These are phyloP conservation scores for Sanguinoderma infundibulare DNA, from an alignment of 1,284 basidiomycete genomes.

Conservation along the genomic window DNA sequence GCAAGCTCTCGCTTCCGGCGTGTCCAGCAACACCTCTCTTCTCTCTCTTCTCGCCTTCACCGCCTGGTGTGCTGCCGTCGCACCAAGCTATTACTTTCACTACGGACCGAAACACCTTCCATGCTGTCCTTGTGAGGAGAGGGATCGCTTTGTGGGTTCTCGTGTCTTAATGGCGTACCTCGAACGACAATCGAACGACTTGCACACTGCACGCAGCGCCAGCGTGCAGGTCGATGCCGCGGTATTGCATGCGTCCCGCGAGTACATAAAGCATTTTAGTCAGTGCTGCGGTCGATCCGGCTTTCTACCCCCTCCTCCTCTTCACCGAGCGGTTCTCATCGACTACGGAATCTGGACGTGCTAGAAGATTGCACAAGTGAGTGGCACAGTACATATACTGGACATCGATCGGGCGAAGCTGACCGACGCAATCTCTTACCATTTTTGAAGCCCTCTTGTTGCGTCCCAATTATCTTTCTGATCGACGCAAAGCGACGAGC, in stretches of 20 bases:
- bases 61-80: not conserved
- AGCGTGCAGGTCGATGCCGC: too few species aligned
- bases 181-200: too few species aligned
- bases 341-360: too few species aligned
- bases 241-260: too few species aligned
- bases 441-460: not conserved
- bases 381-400: too few species aligned
- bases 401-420: not conserved
- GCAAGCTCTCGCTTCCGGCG: slow-evolving; percentile 2
- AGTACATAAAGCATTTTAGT: too few species aligned
- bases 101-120: not conserved
- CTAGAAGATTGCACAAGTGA: too few species aligned
- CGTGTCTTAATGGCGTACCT: too few species aligned
- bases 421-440: not conserved
- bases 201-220: too few species aligned
- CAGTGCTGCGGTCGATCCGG: not conserved
- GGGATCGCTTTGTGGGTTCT: too few species aligned
- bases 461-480: not conserved
- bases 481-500: not conserved
- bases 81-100: not conserved
- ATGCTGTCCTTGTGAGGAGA: too few species aligned
- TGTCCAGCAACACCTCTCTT: not conserved
- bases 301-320: not conserved
- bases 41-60: not conserved
- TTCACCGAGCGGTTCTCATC: too few species aligned